These are phyloP conservation scores for Mrakia gelida DNA, from an alignment of 768 basidiomycete species.

Conservation along the genomic window DNA sequence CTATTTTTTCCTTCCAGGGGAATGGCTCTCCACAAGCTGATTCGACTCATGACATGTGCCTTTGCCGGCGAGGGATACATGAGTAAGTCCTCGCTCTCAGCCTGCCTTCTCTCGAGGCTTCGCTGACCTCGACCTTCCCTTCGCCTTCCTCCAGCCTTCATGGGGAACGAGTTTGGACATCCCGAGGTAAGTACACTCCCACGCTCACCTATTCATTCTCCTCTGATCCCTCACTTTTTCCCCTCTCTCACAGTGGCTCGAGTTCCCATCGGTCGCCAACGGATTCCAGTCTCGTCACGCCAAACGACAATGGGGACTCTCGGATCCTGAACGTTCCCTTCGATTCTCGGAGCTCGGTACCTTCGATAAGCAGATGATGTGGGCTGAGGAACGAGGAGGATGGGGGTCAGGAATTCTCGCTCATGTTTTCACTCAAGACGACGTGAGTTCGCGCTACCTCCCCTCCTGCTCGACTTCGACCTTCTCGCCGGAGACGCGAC, in stretches of 20 bases:
- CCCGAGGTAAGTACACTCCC: slow-evolving; percentile 28
- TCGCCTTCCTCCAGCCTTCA: slow-evolving; percentile 28
- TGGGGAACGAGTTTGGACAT: slow-evolving; percentile 37
- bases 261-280: slow-evolving; percentile 32
- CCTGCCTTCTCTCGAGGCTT: not conserved
- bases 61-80: slow-evolving; percentile 34
- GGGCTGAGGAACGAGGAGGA: slow-evolving; percentile 15
- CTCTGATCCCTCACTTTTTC: not conserved
- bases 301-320: slow-evolving; percentile 33
- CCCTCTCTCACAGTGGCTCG: slow-evolving; percentile 32
- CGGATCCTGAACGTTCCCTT: slow-evolving; percentile 24
- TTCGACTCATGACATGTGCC: slow-evolving; percentile 31
- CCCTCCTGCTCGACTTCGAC: not conserved
- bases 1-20: not conserved
- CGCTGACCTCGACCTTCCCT: not conserved
- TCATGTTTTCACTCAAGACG: slow-evolving; percentile 28
- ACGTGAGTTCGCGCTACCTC: slow-evolving; percentile 6
- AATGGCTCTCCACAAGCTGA: slow-evolving; percentile 34
- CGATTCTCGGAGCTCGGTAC: slow-evolving; percentile 27
- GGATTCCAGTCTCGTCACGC: slow-evolving; percentile 29
- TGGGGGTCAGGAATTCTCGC: slow-evolving; percentile 24
- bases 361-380: slow-evolving; percentile 28
- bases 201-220: not conserved
- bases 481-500: not conserved
- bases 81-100: slow-evolving; percentile 17